Percentiles rank a stretch among this genome's conserved stretches.
phyloP scores from a whole-genome alignment of 2,329 filamentous ascomycete species.

The Fusarium irregulare region DNA sequence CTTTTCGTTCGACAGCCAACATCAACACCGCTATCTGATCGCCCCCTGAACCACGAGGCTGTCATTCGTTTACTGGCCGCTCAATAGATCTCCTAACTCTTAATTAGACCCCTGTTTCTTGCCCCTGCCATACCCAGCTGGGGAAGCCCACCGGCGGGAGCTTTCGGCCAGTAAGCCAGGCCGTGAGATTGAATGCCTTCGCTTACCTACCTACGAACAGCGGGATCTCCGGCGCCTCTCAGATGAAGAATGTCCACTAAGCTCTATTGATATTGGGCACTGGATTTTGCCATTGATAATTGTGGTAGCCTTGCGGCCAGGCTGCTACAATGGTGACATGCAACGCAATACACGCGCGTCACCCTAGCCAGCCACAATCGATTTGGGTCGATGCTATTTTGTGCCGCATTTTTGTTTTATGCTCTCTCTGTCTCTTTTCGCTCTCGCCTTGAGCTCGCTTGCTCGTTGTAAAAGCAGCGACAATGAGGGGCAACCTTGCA shows the following conservation, averaged over 20 bases:
- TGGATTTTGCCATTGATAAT: constrained; percentile 13
- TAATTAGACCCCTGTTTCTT: constrained; percentile 33
- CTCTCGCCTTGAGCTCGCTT: constrained; percentile 22
- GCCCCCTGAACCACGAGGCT: constrained; percentile 20
- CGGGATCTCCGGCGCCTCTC: constrained; percentile 36
- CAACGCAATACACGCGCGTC: constrained; percentile 37
- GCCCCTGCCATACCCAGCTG: constrained; percentile 32
- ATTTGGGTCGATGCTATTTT: constrained; percentile 1
- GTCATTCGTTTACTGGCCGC: constrained; percentile 17
- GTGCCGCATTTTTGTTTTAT: background rate
- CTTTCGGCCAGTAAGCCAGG: constrained; percentile 38
- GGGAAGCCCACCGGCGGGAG: constrained; percentile 37
- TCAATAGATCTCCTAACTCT: constrained; percentile 40
- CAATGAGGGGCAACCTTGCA: constrained; percentile 65
- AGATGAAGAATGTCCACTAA: constrained; percentile 37
- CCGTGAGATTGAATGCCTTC: constrained; percentile 35
- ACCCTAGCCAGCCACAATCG: constrained; percentile 16
- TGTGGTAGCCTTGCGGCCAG: constrained; percentile 36
- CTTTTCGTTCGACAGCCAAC: background rate
- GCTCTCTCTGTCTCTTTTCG: constrained; percentile 10
- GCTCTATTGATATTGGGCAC: constrained; percentile 29
- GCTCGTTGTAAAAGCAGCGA: constrained; percentile 66
- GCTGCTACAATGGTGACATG: constrained; percentile 32
- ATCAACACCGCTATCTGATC: constrained; percentile 24
- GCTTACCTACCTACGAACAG: constrained; percentile 23